Evolutionary conservation across 2,329 filamentous ascomycete species (phyloP).

Genomic region (Microascus cirrosus): DNA sequence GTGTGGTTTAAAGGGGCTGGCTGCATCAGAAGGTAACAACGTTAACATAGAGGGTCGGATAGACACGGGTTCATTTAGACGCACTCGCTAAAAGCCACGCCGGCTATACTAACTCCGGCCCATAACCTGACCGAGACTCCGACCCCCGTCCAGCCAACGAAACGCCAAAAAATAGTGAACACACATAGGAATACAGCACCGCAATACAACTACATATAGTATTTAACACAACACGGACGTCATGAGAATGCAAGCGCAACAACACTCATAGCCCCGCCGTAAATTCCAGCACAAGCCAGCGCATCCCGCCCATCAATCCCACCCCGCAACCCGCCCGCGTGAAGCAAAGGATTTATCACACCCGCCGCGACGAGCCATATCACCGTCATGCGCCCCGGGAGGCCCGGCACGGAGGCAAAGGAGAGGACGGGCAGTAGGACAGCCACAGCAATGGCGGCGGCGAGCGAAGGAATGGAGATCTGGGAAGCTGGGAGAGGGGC

Average conservation of each 20-base stretch:
- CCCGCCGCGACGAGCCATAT: constrained; percentile 39
- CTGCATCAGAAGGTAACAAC: too few relatives aligned
- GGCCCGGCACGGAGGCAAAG: constrained; percentile 45
- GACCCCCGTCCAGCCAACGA: too few relatives aligned
- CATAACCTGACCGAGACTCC: too few relatives aligned
- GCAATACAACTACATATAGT: neutral
- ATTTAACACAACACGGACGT: neutral
- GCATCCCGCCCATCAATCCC: constrained; percentile 10
- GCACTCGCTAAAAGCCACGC: too few relatives aligned
- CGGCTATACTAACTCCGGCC: too few relatives aligned
- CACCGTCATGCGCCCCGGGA: constrained; percentile 45
- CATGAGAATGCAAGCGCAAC: neutral
- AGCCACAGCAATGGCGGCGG: constrained; percentile 34
- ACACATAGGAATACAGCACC: neutral
- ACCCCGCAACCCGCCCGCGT: constrained; percentile 12
- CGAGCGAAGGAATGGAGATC: constrained; percentile 8
- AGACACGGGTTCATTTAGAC: too few relatives aligned
- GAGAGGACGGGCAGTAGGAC: constrained; percentile 46
- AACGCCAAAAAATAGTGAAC: neutral
- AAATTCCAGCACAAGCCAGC: neutral
- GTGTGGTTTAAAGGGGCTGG: neutral
- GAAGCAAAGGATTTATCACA: constrained; percentile 19
- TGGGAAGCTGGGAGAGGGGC: neutral
- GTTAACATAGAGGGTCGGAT: too few relatives aligned
- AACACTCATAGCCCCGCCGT: constrained; percentile 1